These are phyloP conservation scores for Moesziomyces globuligerus DNA, from an alignment of 1,284 basidiomycete genomes.

Conservation along the genomic window DNA sequence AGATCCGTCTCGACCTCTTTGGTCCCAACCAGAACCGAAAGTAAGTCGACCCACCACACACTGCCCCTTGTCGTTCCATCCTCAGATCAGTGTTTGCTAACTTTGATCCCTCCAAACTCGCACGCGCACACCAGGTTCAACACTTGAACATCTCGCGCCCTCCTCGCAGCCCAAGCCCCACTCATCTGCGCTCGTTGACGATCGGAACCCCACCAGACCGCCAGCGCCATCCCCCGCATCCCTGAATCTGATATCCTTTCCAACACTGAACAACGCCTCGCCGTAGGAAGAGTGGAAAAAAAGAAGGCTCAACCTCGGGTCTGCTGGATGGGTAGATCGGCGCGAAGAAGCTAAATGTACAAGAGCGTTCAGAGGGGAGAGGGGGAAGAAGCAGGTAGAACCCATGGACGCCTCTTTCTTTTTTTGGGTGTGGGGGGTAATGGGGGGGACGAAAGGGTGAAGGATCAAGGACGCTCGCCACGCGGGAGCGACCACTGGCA, in stretches of 20 bases:
- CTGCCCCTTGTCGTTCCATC: too few relatives aligned
- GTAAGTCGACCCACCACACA: slow-evolving; percentile 43
- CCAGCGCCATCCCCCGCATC: background rate
- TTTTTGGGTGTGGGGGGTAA: too few relatives aligned
- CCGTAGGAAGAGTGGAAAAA: background rate
- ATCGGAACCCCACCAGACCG: too few relatives aligned
- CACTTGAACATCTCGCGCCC: slow-evolving; percentile 24
- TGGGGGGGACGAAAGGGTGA: background rate
- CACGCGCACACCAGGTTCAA: too few relatives aligned
- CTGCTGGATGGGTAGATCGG: slow-evolving; percentile 14
- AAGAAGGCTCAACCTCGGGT: slow-evolving; percentile 17
- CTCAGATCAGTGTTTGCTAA: too few relatives aligned
- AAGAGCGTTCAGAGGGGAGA: too few relatives aligned
- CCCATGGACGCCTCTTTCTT: slow-evolving; percentile 12
- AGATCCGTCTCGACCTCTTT: slow-evolving; percentile 64
- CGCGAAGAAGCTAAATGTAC: slow-evolving; percentile 35
- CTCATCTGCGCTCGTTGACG: too few relatives aligned
- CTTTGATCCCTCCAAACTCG: too few relatives aligned
- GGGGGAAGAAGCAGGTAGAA: too few relatives aligned
- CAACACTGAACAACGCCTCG: too few relatives aligned
- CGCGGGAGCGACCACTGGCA: slow-evolving; percentile 79
- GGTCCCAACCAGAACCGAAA: slow-evolving; percentile 65
- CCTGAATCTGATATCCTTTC: slow-evolving; percentile 28
- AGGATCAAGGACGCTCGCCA: slow-evolving; percentile 58
- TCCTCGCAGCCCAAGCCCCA: too few relatives aligned